phyloP scores from a whole-genome alignment of 805 yeast species.

The Spathaspora arborariae region DNA sequence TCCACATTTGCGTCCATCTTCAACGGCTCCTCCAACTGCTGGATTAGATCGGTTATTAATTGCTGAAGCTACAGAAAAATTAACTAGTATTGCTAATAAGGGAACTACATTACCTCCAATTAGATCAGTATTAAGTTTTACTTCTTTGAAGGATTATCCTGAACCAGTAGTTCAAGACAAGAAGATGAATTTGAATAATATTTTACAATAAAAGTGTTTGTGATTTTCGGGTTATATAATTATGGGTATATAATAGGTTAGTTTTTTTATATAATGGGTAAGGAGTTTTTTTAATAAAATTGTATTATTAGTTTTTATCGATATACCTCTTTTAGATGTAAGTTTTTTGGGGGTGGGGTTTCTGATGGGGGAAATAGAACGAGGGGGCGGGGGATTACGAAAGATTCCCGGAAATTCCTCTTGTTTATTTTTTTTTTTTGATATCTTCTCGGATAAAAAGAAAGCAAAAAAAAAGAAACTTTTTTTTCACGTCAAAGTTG shows the following conservation, averaged over 20 bases:
- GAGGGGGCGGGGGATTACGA: not conserved
- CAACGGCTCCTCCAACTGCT: constrained; percentile 7
- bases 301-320: not conserved
- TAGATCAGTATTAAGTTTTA: constrained; percentile 33
- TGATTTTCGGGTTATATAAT: not conserved
- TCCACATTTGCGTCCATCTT: constrained; percentile 37
- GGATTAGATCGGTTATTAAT: constrained; percentile 6
- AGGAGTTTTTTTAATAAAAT: not conserved
- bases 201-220: not conserved
- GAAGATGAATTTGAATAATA: not conserved
- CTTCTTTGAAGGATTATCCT: constrained; percentile 13
- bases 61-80: constrained; percentile 20
- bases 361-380: not conserved
- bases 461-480: not conserved
- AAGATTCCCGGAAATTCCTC: not conserved
- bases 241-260: not conserved
- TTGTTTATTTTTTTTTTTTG: not conserved
- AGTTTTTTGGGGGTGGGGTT: not conserved
- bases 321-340: not conserved
- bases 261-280: constrained; percentile 1
- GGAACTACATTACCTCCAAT: constrained; percentile 43
- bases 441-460: not conserved
- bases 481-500: not conserved
- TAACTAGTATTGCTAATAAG: constrained; percentile 32
- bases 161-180: constrained; percentile 2